Evolutionary conservation across 2,329 filamentous ascomycete species (phyloP).

Genomic region (Calonectria pseudoreteaudii): DNA sequence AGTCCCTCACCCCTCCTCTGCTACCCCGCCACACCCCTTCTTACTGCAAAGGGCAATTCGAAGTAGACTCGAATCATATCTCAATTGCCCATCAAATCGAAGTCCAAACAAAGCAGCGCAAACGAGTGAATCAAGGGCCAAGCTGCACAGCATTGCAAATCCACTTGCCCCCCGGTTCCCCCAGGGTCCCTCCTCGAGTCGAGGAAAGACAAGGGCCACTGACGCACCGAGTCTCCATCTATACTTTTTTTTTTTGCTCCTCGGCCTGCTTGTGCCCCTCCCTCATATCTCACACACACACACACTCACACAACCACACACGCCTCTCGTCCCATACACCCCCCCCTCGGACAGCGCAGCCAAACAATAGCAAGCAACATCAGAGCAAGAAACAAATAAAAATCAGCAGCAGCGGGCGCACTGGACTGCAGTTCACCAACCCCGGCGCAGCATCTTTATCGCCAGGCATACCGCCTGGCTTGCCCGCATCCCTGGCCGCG

Average conservation of each 20-base stretch:
- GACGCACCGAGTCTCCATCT: constrained; percentile 14
- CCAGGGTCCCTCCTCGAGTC: constrained; percentile 24
- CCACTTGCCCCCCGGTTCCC: constrained; percentile 40
- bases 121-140: constrained; percentile 21
- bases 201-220: constrained; percentile 15
- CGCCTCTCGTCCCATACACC: constrained; percentile 8
- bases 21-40: constrained; percentile 21
- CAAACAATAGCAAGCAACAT: constrained; percentile 31
- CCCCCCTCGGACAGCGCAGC: constrained; percentile 25
- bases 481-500: constrained; percentile 8
- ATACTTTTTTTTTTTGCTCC: constrained; percentile 3
- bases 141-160: constrained; percentile 31
- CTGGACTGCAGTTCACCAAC: constrained; percentile 31
- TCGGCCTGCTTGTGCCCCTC: constrained; percentile 6
- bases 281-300: constrained; percentile 6
- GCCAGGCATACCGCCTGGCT: constrained; percentile 18
- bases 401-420: constrained; percentile 35
- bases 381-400: constrained; percentile 2
- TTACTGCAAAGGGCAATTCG: constrained; percentile 9
- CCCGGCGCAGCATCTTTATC: constrained; percentile 36
- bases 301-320: constrained; percentile 5
- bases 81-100: constrained; percentile 14
- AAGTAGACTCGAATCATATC: constrained; percentile 28
- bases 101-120: constrained; percentile 21
- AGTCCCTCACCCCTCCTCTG: constrained; percentile 19